Evolutionary conservation across 2,329 filamentous ascomycete species (phyloP).

Genomic region (Alternaria infectoria): DNA sequence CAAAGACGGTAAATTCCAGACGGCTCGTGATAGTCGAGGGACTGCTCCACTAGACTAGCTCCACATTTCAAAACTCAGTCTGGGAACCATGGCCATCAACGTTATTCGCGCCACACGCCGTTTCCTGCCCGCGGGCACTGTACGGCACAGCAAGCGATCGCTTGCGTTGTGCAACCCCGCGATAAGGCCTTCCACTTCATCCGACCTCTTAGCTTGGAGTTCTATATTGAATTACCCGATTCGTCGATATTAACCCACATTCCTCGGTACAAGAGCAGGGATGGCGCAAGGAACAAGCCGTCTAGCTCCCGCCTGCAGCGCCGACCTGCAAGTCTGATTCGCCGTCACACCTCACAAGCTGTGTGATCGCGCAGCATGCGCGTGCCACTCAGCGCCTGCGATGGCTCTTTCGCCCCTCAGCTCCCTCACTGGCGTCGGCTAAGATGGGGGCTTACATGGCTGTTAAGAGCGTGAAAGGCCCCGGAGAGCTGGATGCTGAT

Average conservation of each 20-base stretch:
- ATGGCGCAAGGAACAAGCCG: slow-evolving; percentile 21
- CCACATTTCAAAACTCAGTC: neutral
- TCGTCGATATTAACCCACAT: slow-evolving; percentile 21
- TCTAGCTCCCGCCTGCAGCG: slow-evolving; percentile 20
- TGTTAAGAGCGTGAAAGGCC: slow-evolving; percentile 33
- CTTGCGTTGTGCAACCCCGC: slow-evolving; percentile 12
- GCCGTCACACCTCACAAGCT: slow-evolving; percentile 27
- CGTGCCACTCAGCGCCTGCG: slow-evolving; percentile 43
- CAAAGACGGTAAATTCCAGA: slow-evolving; percentile 25
- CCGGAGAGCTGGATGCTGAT: slow-evolving; percentile 15
- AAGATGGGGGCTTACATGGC: slow-evolving; percentile 22
- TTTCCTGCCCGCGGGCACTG: neutral
- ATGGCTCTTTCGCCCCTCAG: slow-evolving; percentile 31
- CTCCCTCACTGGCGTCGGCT: slow-evolving; percentile 20
- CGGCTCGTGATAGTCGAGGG: slow-evolving; percentile 10
- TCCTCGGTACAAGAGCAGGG: slow-evolving; percentile 11
- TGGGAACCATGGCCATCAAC: neutral
- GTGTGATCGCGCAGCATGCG: slow-evolving; percentile 38
- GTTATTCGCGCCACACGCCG: neutral
- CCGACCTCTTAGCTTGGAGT: slow-evolving; percentile 4
- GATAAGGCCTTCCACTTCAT: neutral
- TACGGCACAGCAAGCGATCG: slow-evolving; percentile 1
- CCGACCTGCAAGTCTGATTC: slow-evolving; percentile 26
- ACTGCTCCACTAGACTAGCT: neutral
- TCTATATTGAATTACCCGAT: slow-evolving; percentile 23